These are phyloP conservation scores for Mrakia hoshinonis DNA, from an alignment of 768 basidiomycete genomes.

Conservation along the genomic window DNA sequence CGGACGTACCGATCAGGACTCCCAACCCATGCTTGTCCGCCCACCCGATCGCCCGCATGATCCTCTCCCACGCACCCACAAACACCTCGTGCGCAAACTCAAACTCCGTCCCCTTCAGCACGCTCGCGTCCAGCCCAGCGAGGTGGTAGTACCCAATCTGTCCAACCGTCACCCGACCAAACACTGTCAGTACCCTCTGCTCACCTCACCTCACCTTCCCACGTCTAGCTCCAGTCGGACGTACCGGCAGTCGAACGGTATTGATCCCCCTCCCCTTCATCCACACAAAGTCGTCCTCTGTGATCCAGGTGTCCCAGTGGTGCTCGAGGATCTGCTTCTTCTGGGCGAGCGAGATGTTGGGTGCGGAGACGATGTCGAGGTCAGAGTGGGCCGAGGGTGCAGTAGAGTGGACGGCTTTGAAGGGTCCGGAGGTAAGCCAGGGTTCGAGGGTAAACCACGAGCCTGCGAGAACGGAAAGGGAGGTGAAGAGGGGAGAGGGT, in stretches of 20 bases:
- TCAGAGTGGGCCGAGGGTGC: constrained; percentile 43
- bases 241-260: constrained; percentile 55
- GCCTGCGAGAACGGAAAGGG: constrained; percentile 42
- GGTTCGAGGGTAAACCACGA: constrained; percentile 71
- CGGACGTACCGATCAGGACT: constrained; percentile 54
- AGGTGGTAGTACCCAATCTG: constrained; percentile 74
- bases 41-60: constrained; percentile 52
- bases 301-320: constrained; percentile 78
- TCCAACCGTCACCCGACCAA: neutral
- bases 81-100: constrained; percentile 48
- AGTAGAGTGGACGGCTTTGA: constrained; percentile 48
- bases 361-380: constrained; percentile 48
- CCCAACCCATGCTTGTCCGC: constrained; percentile 64
- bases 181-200: constrained; percentile 42
- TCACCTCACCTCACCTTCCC: neutral
- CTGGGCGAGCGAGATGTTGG: neutral
- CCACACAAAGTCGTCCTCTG: constrained; percentile 67
- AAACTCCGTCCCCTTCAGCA: constrained; percentile 61
- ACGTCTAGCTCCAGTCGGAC: constrained; percentile 32
- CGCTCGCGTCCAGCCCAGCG: constrained; percentile 60
- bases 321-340: constrained; percentile 47
- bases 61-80: constrained; percentile 58
- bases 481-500: constrained; percentile 52
- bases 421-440: constrained; percentile 62
- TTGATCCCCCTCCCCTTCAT: constrained; percentile 53